Evolutionary conservation across 2,329 filamentous ascomycete genomes (phyloP).

Genomic region (Gaeumannomyces sp.): DNA sequence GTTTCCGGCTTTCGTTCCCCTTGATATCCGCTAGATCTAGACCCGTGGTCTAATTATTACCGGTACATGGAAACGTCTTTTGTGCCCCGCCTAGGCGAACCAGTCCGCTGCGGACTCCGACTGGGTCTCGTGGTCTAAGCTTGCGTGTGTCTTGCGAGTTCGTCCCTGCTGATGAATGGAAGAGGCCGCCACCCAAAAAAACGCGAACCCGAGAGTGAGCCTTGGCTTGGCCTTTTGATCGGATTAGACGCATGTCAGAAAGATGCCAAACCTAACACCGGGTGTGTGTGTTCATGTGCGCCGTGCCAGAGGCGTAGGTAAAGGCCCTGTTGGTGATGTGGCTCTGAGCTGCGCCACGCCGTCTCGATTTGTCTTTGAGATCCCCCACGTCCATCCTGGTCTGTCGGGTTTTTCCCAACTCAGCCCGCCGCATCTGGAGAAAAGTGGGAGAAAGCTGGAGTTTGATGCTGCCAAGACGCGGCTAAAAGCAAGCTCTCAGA

Average conservation of each 20-base stretch:
- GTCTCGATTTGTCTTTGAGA: no score
- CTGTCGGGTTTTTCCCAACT: no score
- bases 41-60: neutral
- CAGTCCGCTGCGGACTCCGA: neutral
- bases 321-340: no score
- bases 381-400: no score
- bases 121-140: neutral
- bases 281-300: no score
- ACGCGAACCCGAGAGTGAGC: neutral
- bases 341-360: neutral
- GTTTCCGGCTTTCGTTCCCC: neutral
- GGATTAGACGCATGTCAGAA: neutral
- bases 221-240: neutral
- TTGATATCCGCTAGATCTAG: neutral
- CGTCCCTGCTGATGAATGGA: neutral
- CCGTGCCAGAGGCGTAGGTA: no score
- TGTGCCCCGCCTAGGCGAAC: neutral
- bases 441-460: neutral
- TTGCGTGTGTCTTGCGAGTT: neutral
- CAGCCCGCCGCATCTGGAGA: no score
- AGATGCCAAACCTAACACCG: neutral
- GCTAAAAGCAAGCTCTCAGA: no score
- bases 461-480: neutral
- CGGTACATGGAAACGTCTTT: neutral
- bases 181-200: neutral